A percentile compares a stretch with the other conserved stretches of the same genome.
These are phyloP conservation scores for Candida taoyuanica DNA, from an alignment of 805 yeast genomes.

Conservation along the genomic window DNA sequence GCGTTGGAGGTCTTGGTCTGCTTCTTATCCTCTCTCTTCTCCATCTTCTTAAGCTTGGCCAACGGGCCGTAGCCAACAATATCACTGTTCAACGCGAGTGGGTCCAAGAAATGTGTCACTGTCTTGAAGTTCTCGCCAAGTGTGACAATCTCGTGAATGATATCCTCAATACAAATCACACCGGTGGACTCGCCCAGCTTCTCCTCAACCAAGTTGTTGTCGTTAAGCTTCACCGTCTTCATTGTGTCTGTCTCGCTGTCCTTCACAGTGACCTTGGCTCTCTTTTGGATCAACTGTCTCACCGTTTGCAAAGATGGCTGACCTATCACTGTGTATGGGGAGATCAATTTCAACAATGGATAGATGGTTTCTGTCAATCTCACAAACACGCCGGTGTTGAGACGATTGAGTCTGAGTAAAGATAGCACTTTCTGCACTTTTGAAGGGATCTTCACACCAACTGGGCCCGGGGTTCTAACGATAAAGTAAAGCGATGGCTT, in stretches of 20 bases:
- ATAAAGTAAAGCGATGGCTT: conserved; percentile 55
- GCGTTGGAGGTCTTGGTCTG: conserved; percentile 46
- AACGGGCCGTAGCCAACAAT: conserved; percentile 73
- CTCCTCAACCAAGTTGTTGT: conserved; percentile 72
- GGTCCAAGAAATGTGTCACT: conserved; percentile 58
- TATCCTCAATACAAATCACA: conserved; percentile 74
- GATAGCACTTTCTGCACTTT: conserved; percentile 56
- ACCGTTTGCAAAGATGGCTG: conserved; percentile 69
- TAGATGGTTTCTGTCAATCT: conserved; percentile 54
- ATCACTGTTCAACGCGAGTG: conserved; percentile 66
- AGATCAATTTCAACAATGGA: conserved; percentile 60
- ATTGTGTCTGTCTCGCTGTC: conserved; percentile 32
- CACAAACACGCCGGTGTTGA: conserved; percentile 69
- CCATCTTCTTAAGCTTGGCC: conserved; percentile 60
- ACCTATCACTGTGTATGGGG: conserved; percentile 73
- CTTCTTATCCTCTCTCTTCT: conserved; percentile 47
- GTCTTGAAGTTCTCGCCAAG: conserved; percentile 62
- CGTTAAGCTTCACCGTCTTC: conserved; percentile 53
- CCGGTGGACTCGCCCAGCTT: conserved; percentile 64
- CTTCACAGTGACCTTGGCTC: conserved; percentile 50
- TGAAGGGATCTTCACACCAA: conserved; percentile 59
- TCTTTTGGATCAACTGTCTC: conserved; percentile 69
- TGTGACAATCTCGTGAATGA: conserved; percentile 63
- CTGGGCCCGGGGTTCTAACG: conserved; percentile 62
- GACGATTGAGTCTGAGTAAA: conserved; percentile 54